phyloP scores from a whole-genome alignment of 1,284 basidiomycete species.

The Somion occarium region DNA sequence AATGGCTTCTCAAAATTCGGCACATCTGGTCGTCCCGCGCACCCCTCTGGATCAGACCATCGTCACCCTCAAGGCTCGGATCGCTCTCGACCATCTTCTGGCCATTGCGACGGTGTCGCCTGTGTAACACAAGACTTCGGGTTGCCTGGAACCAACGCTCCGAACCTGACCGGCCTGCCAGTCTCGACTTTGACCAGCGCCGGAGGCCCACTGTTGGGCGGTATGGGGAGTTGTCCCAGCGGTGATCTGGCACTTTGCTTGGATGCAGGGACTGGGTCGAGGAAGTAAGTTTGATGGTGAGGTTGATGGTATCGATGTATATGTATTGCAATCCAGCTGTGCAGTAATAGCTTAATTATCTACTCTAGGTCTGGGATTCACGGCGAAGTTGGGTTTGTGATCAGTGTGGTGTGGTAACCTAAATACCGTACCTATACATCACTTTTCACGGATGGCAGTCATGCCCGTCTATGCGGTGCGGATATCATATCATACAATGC shows the following conservation, averaged over 20 bases:
- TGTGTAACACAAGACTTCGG: background rate
- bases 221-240: background rate
- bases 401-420: too few relatives aligned
- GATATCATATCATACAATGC: conserved; percentile 5
- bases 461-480: background rate
- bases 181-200: background rate
- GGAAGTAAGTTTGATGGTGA: background rate
- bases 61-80: background rate
- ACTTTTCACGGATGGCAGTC: too few relatives aligned
- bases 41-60: background rate
- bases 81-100: background rate
- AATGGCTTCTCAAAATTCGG: too few relatives aligned
- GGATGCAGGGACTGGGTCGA: background rate
- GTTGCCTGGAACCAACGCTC: background rate
- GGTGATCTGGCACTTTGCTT: background rate
- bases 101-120: background rate
- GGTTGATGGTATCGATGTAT: background rate
- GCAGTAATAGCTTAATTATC: too few relatives aligned
- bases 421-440: too few relatives aligned
- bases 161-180: background rate
- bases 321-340: too few relatives aligned
- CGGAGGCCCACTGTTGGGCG: background rate
- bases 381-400: too few relatives aligned
- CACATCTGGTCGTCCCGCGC: too few relatives aligned
- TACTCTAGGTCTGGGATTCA: too few relatives aligned